Evolutionary conservation across 2,329 filamentous ascomycete genomes (phyloP).

Genomic region (Myriosclerotinia curreyana): DNA sequence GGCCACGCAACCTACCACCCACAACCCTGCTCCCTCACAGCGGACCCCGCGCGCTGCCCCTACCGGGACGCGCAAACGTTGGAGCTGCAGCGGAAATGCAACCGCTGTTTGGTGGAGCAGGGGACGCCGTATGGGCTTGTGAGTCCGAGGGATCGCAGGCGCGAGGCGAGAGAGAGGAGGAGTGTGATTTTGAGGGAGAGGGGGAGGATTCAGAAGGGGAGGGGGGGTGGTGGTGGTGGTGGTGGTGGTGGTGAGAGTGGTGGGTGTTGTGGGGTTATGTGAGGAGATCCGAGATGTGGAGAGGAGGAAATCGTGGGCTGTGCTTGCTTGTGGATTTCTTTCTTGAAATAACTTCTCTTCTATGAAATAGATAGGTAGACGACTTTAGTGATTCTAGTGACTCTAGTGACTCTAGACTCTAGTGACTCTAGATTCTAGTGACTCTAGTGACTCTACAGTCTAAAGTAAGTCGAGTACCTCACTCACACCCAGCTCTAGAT

Average conservation of each 20-base stretch:
- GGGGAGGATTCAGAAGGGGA: neutral
- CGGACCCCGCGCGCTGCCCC: neutral
- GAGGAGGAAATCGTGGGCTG: too few relatives aligned
- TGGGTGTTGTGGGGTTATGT: neutral
- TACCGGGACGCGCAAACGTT: neutral
- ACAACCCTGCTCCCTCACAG: neutral
- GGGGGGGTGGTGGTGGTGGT: fast-evolving
- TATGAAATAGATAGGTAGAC: too few relatives aligned
- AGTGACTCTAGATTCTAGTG: too few relatives aligned
- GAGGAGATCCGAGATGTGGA: too few relatives aligned
- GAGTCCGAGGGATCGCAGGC: neutral
- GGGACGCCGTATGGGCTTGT: neutral
- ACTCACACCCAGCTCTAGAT: too few relatives aligned
- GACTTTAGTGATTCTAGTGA: too few relatives aligned
- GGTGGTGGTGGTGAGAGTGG: too few relatives aligned
- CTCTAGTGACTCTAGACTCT: too few relatives aligned
- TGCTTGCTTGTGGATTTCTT: too few relatives aligned
- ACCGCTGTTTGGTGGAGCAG: neutral
- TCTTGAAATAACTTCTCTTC: too few relatives aligned
- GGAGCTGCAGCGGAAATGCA: neutral
- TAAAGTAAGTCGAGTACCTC: too few relatives aligned
- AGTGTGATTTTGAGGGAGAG: neutral
- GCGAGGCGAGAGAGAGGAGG: neutral
- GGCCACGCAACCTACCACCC: neutral
- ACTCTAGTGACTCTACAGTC: too few relatives aligned